Base-by-base conservation (phyloP, 2,329 filamentous ascomycete species). In the Penicillium sp. region DNA sequence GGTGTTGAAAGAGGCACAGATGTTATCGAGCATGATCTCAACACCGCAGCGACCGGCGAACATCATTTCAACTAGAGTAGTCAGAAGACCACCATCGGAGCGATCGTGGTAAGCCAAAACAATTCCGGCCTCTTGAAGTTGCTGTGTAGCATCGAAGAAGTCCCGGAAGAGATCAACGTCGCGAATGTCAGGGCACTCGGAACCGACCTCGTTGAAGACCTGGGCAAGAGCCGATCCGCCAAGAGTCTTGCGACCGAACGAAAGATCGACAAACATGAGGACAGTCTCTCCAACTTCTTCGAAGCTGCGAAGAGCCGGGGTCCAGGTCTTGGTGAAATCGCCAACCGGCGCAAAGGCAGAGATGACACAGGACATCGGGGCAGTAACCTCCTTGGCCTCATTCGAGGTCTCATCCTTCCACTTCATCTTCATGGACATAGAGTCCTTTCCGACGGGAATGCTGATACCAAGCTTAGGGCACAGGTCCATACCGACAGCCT, bases 351-450 rank as follows among this genome's bases (percentile, higher is more conserved):
- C 89, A 70, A 97, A 97, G 1, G 94, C 91, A 6, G 94, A 92
- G 66, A 97, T 92, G 55, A 97, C 88, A 6, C 96, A 83, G 0
- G 93, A 96, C 67, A 97, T 85, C 1, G 94, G 94, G 5, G 94
- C 91, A 38, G 91, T 97, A 49, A 97, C 93, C 64, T 93, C 93
- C 78, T 90, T 94, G 15, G 83, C 78, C 61, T 89, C 82, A 19
- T 85, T 84, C 31, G 81, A 84, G 56, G 83, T 79, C 60, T 81
- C 79, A 65, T 93, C 89, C 70, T 86, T 89, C 94, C 94, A 97
- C 55, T 91, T 91, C 69, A 96, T 93, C 81, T 97, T 97, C 94
- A 99, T 97, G 3, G 93, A 97, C 76, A 96, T 96, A 0, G 93
- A 97, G 75, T 99, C 94, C 78, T 99, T 97, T 55, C 94, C 94